A percentile compares a stretch with the other conserved stretches of the same genome.
Evolutionary conservation across 768 basidiomycete genomes (phyloP).

Genomic region (Leucogyrophana mollusca): DNA sequence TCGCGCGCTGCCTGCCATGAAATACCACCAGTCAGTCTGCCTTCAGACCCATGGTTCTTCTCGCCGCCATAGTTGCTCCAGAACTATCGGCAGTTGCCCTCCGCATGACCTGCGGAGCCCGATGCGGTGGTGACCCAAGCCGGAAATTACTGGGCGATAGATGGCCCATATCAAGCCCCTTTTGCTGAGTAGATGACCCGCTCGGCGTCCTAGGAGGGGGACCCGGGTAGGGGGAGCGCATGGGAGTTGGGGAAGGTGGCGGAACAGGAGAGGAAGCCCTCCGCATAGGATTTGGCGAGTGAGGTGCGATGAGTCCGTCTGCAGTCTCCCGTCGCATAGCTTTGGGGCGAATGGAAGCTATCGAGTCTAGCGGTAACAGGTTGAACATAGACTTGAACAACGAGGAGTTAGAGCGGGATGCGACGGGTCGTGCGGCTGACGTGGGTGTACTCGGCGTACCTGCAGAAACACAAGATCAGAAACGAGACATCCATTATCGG

Average conservation of each 20-base stretch:
- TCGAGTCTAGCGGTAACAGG: constrained; percentile 35
- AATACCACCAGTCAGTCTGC: too few relatives aligned
- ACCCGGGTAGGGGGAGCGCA: constrained; percentile 19
- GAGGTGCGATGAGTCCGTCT: constrained; percentile 73
- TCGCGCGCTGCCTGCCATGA: too few relatives aligned
- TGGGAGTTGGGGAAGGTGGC: constrained; percentile 25
- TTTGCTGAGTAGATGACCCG: background rate
- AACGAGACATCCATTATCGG: background rate
- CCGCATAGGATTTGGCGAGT: constrained; percentile 35
- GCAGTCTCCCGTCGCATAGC: constrained; percentile 45
- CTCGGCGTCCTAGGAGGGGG: constrained; percentile 26
- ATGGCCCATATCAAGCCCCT: constrained; percentile 34
- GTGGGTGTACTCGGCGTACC: constrained; percentile 23
- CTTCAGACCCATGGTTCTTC: constrained; percentile 3
- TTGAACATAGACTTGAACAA: constrained; percentile 68
- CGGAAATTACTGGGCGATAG: constrained; percentile 33
- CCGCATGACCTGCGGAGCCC: constrained; percentile 15
- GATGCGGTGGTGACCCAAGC: constrained; percentile 42
- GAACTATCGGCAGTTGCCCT: constrained; percentile 5
- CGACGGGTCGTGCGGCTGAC: constrained; percentile 20
- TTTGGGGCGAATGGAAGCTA: constrained; percentile 44
- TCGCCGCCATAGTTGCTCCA: constrained; percentile 19
- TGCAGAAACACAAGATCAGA: constrained; percentile 1
- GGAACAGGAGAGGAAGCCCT: constrained; percentile 17
- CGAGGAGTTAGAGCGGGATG: constrained; percentile 52